Base-by-base conservation (phyloP, 106 monocot species). In the Allium cepa region DNA sequence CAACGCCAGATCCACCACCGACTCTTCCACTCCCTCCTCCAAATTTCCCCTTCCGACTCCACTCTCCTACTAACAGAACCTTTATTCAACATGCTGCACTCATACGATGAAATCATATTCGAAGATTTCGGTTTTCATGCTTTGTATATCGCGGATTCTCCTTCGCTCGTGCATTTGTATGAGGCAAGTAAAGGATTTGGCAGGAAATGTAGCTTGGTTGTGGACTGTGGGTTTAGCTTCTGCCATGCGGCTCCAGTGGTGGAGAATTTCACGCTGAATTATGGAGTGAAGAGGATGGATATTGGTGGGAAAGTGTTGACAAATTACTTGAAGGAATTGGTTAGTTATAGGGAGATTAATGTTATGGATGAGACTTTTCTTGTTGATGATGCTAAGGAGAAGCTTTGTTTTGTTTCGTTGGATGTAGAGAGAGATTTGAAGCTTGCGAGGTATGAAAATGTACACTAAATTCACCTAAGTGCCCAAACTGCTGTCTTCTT, bases 181-280 rank as follows among this genome's bases (percentile, higher is more conserved):
- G 87, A 94, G 76, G 84, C 84, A 61, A 84, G 88, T 72, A 70
- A 77, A 52, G 79, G 48, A n/a, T 65, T 18, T 14, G 16, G 22
- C 59, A 72, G 71, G 14, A 79, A 82, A 63, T 86, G 92, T 69
- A 97, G 96, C 51, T 78, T 97, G 22, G 92, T 97, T 6, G 96
- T 97, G 1, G 96, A 97, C 69, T 97, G 88, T 68, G 96, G 96
- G 49, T 97, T 97, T 78, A 88, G 88, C 0, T 97, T 92, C 74
- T 77, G 80, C 11, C 96, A 97, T 72, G 92, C 96, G 3, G 88
- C 88, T 2, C 88, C 96, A 4, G 96, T 97, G 61, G 52, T 97
- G 57, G 84, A 97, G 53, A 89, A 89, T 65, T 86, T 89, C 62
- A 88, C 91, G 12, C 72, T 97, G 27, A 97, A 92, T 75, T 97